These are phyloP conservation scores for Neurospora sp. DNA, from an alignment of 495 filamentous ascomycete genomes.

Conservation along the genomic window DNA sequence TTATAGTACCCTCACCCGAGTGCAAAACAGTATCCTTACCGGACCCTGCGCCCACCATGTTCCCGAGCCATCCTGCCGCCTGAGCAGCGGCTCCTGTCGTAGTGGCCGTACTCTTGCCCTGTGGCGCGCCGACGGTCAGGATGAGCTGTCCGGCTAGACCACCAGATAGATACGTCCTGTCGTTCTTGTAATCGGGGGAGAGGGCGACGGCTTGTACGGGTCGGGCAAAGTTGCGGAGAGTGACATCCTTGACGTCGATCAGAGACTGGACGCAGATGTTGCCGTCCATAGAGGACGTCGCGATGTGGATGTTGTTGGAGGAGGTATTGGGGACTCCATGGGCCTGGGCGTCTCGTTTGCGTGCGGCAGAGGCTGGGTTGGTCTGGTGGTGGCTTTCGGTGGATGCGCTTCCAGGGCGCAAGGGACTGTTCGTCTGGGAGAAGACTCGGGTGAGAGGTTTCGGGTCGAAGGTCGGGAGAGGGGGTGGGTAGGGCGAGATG, in stretches of 20 bases:
- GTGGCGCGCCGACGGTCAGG: conserved; percentile 71
- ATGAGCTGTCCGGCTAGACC: conserved; percentile 84
- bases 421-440: conserved; percentile 33
- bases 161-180: conserved; percentile 80
- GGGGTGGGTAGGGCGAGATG: conserved; percentile 81
- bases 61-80: conserved; percentile 79
- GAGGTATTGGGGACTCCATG: conserved; percentile 51
- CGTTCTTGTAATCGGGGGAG: conserved; percentile 84
- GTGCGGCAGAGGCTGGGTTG: conserved; percentile 40
- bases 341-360: conserved; percentile 35
- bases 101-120: conserved; percentile 69
- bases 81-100: conserved; percentile 71
- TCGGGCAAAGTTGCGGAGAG: conserved; percentile 83
- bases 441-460: conserved; percentile 39
- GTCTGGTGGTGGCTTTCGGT: conserved; percentile 33
- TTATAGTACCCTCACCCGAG: conserved; percentile 84
- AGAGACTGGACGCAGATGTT: conserved; percentile 85
- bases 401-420: conserved; percentile 27
- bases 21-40: conserved; percentile 86
- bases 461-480: conserved; percentile 48
- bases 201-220: conserved; percentile 84
- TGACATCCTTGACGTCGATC: conserved; percentile 63
- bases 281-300: conserved; percentile 88
- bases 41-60: conserved; percentile 65
- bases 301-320: conserved; percentile 84